A percentile compares a stretch with the other conserved stretches of the same genome.
Conservation (phyloP, 2,329 filamentous ascomycete species). For the Claviceps sp. region DNA sequence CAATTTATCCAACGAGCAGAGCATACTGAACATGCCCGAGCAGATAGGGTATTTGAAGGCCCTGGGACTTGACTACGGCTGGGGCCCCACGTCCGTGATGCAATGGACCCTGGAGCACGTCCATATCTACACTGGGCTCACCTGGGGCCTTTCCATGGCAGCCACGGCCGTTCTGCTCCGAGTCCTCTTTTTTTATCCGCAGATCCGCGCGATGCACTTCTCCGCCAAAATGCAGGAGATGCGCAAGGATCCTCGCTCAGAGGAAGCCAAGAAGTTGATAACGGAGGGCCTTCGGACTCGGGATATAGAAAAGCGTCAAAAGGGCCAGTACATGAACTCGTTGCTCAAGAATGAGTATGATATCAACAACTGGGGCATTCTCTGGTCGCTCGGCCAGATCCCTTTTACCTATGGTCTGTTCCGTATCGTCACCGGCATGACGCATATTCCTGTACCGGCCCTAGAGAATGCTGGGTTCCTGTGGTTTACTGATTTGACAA, state of each 20-base stretch:
- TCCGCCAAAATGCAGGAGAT: conserved; percentile 48
- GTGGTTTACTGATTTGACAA: conserved; percentile 71
- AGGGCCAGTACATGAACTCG: conserved; percentile 21
- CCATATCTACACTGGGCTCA: conserved; percentile 60
- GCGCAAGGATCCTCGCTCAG: conserved; percentile 38
- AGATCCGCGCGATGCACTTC: conserved; percentile 21
- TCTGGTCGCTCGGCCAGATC: conserved; percentile 31
- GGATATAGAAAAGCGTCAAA: conserved; percentile 30
- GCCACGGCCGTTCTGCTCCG: conserved; percentile 53
- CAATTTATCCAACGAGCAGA: conserved; percentile 24
- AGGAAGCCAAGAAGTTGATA: conserved; percentile 34
- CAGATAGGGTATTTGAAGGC: conserved; percentile 70
- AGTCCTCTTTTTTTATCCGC: conserved; percentile 49
- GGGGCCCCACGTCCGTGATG: conserved; percentile 59
- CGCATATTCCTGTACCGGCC: conserved; percentile 64
- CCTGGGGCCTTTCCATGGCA: conserved; percentile 72
- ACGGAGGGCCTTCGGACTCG: conserved; percentile 24
- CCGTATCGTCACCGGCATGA: conserved; percentile 62
- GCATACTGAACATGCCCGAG: conserved; percentile 51
- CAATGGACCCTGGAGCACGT: conserved; percentile 71
- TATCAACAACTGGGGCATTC: conserved; percentile 19
- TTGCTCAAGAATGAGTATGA: conserved; percentile 24
- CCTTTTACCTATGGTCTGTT: conserved; percentile 74
- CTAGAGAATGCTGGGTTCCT: conserved; percentile 55
- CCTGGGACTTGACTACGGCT: conserved; percentile 80